These are phyloP conservation scores for Candida pseudocylindracea DNA, from an alignment of 1,139 yeast genomes.

Conservation along the genomic window DNA sequence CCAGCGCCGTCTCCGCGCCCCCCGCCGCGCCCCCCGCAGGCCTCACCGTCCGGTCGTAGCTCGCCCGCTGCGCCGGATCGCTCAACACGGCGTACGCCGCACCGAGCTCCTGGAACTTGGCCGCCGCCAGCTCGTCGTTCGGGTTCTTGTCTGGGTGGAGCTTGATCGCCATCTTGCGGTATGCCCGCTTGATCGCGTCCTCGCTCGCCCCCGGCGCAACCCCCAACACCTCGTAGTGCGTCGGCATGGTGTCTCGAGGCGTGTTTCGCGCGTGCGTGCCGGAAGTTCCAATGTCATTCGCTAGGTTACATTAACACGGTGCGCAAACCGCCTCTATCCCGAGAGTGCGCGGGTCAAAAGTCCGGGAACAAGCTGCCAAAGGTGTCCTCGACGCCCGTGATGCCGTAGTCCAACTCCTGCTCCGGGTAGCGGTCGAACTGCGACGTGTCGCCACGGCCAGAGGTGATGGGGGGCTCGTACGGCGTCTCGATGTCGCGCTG, in stretches of 20 bases:
- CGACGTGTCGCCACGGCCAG: conserved; percentile 43
- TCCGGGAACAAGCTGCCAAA: conserved; percentile 26
- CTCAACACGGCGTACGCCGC: conserved; percentile 1
- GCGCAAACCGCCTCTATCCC: too few relatives aligned
- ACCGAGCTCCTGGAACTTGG: conserved; percentile 8
- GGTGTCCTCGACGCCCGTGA: conserved; percentile 20
- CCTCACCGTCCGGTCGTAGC: conserved; percentile 1
- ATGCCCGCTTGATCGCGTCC: conserved; percentile 9
- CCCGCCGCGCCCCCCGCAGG: too few relatives aligned
- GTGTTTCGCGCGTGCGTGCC: too few relatives aligned
- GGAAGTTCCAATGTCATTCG: too few relatives aligned
- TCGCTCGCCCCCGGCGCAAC: conserved; percentile 7
- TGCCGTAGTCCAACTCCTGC: conserved; percentile 32
- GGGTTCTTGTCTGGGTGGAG: conserved; percentile 11
- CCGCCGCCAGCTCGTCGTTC: conserved; percentile 9
- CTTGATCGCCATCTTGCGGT: conserved; percentile 9
- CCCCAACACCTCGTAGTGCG: conserved; percentile 8
- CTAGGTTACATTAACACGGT: too few relatives aligned
- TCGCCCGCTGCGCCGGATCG: background rate
- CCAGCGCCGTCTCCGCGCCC: too few relatives aligned
- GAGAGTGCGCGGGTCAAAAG: conserved; percentile 9
- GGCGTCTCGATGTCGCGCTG: conserved; percentile 40
- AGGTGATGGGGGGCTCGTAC: conserved; percentile 38
- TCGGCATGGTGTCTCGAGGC: too few relatives aligned
- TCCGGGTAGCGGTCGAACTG: conserved; percentile 38